Base-by-base conservation (phyloP, 208 protist genomes). In the Crithidia bombi region DNA sequence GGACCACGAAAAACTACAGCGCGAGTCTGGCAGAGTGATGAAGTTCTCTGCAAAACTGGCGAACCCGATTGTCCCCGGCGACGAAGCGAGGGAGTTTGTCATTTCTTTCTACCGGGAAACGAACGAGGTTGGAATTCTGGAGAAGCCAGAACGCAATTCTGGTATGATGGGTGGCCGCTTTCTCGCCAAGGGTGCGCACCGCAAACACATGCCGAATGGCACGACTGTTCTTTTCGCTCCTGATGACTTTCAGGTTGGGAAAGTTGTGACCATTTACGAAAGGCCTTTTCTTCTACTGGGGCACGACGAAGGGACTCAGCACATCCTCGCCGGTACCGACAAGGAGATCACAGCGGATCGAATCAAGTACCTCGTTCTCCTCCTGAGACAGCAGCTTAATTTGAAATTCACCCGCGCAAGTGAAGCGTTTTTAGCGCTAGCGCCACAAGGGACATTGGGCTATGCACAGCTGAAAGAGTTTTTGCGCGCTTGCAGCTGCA, bases 111-210 rank as follows among this genome's bases (percentile, higher is more conserved):
- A 91, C 75, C 80, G 95, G n/a, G 93, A 87, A 59, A 92, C 91
- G 0, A 87, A 92, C 65, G 90, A 95, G 63, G 35, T 98, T 15
- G 78, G 89, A 43, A 90, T 98, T 49, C 87, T 82, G 35, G 96
- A 98, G 66, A 87, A 88, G 50, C 69, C 85, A 9, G 58, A 70
- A 28, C 75, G 87, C 17, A 98, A 97, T 76, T 92, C 91, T 0
- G 96, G 96, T 26, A 94, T 95, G 75, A 46, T 94, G 36, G 91
- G 83, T 23, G 96, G 96, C 3, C 88, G 90, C 12, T 98, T 98
- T 75, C 87, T 98, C 28, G 70, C 83, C 23, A 92, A 93, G 67
- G 86, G 85, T 7, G 57, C 81, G 51, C 81, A 97, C 69, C 80
- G 69, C 52, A 93, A 93, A 66, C 54, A 65, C 25, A 72, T 95